These are phyloP conservation scores for Pythium insidiosum DNA, from an alignment of 352 stramenopile genomes.

Conservation along the genomic window DNA sequence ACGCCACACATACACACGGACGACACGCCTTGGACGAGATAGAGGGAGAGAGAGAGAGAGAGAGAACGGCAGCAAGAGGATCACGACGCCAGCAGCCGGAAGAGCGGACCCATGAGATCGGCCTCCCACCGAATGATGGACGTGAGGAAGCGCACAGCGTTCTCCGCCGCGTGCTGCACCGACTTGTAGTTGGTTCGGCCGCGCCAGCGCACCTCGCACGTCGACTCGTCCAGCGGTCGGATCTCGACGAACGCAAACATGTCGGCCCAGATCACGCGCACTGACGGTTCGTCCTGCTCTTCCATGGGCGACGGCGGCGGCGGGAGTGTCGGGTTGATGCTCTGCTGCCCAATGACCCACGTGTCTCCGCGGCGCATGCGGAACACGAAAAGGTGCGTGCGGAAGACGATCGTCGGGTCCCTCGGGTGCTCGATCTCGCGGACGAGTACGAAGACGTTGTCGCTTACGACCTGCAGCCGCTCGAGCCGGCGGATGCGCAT, in stretches of 20 bases:
- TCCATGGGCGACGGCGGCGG: too few relatives aligned
- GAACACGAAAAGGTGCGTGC: conserved; percentile 27
- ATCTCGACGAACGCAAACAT: conserved; percentile 22
- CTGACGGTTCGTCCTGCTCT: conserved; percentile 3
- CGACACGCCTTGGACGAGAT: too few relatives aligned
- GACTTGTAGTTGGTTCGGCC: conserved; percentile 19
- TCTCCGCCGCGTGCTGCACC: conserved; percentile 17
- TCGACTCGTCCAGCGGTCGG: neutral
- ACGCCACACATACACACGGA: too few relatives aligned
- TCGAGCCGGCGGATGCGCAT: conserved; percentile 21
- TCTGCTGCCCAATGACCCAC: conserved; percentile 22
- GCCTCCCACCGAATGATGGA: conserved; percentile 14
- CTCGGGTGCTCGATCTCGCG: conserved; percentile 23
- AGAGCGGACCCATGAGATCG: conserved; percentile 6
- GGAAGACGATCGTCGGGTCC: conserved; percentile 25
- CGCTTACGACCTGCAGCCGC: conserved; percentile 23
- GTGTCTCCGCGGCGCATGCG: conserved; percentile 10
- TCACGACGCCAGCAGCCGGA: too few relatives aligned
- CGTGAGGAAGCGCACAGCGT: conserved; percentile 20
- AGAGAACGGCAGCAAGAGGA: too few relatives aligned
- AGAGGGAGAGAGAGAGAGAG: too few relatives aligned
- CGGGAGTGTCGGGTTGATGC: conserved; percentile 21
- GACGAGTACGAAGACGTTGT: conserved; percentile 20
- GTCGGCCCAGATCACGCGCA: conserved; percentile 28
- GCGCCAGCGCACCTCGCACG: conserved; percentile 8